phyloP scores from a whole-genome alignment of 83 land plant species.

The Picea abies region DNA sequence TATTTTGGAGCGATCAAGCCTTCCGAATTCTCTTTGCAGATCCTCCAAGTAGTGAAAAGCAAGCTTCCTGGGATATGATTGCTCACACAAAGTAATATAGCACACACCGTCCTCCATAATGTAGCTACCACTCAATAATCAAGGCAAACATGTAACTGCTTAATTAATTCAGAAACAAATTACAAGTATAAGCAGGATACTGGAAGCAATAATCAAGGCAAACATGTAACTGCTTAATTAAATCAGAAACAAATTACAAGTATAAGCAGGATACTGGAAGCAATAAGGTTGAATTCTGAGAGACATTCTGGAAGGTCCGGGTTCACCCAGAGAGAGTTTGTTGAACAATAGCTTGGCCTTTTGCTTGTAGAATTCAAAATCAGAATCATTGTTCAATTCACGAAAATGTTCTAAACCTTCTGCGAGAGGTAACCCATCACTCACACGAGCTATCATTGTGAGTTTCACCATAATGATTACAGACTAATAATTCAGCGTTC shows the following conservation, averaged over 20 bases:
- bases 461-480: conserved; percentile 25
- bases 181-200: conserved; percentile 7
- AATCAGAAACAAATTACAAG: background rate
- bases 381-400: conserved; percentile 12
- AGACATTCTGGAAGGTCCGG: conserved; percentile 31
- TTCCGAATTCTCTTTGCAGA: conserved; percentile 33
- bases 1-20: conserved; percentile 24
- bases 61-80: conserved; percentile 40
- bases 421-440: conserved; percentile 33
- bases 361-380: conserved; percentile 26
- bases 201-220: background rate
- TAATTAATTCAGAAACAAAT: background rate
- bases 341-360: conserved; percentile 32
- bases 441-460: conserved; percentile 37
- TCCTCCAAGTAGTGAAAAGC: conserved; percentile 33
- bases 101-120: conserved; percentile 31
- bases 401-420: conserved; percentile 24
- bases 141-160: background rate
- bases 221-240: background rate
- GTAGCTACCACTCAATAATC: conserved; percentile 17
- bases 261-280: conserved; percentile 28
- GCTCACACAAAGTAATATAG: conserved; percentile 35
- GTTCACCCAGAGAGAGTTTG: conserved; percentile 27
- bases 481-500: too few relatives aligned
- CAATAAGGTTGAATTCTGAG: conserved; percentile 27